These are phyloP conservation scores for Ustilago crameri DNA, from an alignment of 1,284 basidiomycete species.

Conservation along the genomic window DNA sequence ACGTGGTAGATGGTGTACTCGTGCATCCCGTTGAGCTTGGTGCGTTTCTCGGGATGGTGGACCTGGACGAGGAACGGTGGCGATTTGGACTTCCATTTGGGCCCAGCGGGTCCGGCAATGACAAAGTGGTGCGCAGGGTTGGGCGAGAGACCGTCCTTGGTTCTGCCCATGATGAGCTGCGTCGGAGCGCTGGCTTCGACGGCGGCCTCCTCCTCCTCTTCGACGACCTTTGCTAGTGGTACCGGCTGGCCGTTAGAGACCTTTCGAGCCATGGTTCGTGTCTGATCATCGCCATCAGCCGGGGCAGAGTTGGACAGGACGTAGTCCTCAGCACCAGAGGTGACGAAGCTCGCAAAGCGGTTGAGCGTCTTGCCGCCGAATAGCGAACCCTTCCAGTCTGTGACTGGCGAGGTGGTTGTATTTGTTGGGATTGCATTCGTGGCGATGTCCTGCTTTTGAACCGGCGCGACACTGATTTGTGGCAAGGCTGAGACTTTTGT, in stretches of 20 bases:
- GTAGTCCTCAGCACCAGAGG: constrained; percentile 81
- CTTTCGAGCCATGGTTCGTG: constrained; percentile 30
- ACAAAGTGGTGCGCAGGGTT: constrained; percentile 73
- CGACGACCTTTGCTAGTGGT: constrained; percentile 12
- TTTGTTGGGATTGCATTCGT: constrained; percentile 1
- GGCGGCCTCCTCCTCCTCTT: constrained; percentile 16
- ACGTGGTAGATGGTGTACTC: constrained; percentile 81
- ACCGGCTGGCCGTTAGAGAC: constrained; percentile 26
- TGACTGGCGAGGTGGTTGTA: constrained; percentile 5
- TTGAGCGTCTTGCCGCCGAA: constrained; percentile 81
- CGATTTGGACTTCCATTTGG: constrained; percentile 78
- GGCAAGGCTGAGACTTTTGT: neutral
- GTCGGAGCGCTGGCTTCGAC: neutral
- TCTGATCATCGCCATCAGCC: constrained; percentile 37
- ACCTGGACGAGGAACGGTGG: constrained; percentile 79
- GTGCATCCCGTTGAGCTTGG: constrained; percentile 73
- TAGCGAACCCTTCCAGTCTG: constrained; percentile 65
- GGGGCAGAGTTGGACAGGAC: constrained; percentile 35
- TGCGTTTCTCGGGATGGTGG: constrained; percentile 80
- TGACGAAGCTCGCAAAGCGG: constrained; percentile 84
- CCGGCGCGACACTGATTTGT: neutral
- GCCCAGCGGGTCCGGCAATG: constrained; percentile 73
- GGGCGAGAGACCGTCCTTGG: constrained; percentile 6
- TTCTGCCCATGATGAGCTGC: neutral
- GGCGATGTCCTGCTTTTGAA: neutral